phyloP scores from a whole-genome alignment of 2,329 filamentous ascomycete species.

The Trichoderma sp. region DNA sequence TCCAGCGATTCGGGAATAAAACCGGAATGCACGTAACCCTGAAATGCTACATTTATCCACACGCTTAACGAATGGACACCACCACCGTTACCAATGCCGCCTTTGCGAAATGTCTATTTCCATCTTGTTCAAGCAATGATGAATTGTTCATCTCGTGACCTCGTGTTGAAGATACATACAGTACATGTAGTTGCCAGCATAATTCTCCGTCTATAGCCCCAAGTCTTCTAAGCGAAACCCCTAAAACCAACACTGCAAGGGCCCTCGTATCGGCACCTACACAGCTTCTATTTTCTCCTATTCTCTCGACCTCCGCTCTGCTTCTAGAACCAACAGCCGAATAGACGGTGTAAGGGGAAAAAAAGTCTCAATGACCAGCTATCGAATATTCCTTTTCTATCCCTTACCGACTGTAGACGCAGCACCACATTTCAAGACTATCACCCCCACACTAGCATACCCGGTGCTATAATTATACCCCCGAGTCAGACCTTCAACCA shows the following conservation, averaged over 20 bases:
- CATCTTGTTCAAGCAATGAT: not conserved
- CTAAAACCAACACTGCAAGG: not conserved
- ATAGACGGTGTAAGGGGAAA: not conserved
- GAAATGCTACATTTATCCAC: not conserved
- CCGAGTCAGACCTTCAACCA: not conserved
- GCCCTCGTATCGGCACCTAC: not conserved
- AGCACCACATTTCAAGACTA: not conserved
- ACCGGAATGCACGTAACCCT: slow-evolving; percentile 6
- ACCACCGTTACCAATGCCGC: not conserved
- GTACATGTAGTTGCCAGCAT: not conserved
- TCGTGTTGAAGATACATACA: not conserved
- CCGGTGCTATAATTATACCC: not conserved
- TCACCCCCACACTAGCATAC: too few species aligned
- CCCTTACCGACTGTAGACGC: not conserved
- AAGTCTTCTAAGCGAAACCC: not conserved
- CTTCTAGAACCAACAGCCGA: not conserved
- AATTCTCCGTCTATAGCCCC: not conserved
- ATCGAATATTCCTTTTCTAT: not conserved
- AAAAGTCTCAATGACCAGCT: not conserved
- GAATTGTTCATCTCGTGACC: not conserved
- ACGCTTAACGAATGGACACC: not conserved
- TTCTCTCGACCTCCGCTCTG: not conserved
- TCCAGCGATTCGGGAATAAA: slow-evolving; percentile 16
- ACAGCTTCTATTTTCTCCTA: not conserved
- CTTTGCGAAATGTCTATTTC: not conserved